Base-by-base conservation (phyloP, 805 yeast genomes). In the Zygosaccharomyces pseudorouxii region DNA sequence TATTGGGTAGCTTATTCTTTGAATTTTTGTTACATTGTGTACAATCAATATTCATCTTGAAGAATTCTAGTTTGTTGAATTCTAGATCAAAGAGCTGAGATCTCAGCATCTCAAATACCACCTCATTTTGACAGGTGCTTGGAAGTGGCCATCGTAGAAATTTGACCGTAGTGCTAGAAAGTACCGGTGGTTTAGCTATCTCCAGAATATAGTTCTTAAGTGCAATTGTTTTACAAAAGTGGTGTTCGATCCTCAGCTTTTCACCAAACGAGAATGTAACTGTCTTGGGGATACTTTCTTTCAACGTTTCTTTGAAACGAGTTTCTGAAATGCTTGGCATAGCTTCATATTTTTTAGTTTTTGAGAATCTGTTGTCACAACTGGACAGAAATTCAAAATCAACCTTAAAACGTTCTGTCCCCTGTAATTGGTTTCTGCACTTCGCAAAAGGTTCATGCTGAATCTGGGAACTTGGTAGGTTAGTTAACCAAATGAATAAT, bases 51-150 rank as follows among this genome's bases (percentile, higher is more conserved):
- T 28, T 16, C 16, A 14, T 11, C 33, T 55, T 56, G 36, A 47
- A 58, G 37, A 58, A 55, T 19, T 59, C 62, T n/a, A 57, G 47
- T 39, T 55, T 36, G 41, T 54, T 48, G 25, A 55, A 58, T 5
- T 55, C 43, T 2, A 33, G 25, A 36, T 60, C 60, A 44, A 53
- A 51, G 11, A 57, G 29, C 25, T 42, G 28, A 22, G 38, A 20
- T 14, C 44, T 31, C 18, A 47, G 11, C 11, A 19, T 31, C 25
- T 44, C 47, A 22, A 51, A 51, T 23, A 25, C 12, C n/a, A 20
- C 28, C 18, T 44, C 42, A 28, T 40, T 31, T 16, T 12, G 4
- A 25, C n/a, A 10, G 11, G 4, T 20, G 12, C 20, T 20, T 8
- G 42, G 42, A 25, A 12, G 5, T 9, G 29, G 22, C 42, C 42